phyloP scores from a whole-genome alignment of 805 yeast genomes.

The Ogataea saltuana region DNA sequence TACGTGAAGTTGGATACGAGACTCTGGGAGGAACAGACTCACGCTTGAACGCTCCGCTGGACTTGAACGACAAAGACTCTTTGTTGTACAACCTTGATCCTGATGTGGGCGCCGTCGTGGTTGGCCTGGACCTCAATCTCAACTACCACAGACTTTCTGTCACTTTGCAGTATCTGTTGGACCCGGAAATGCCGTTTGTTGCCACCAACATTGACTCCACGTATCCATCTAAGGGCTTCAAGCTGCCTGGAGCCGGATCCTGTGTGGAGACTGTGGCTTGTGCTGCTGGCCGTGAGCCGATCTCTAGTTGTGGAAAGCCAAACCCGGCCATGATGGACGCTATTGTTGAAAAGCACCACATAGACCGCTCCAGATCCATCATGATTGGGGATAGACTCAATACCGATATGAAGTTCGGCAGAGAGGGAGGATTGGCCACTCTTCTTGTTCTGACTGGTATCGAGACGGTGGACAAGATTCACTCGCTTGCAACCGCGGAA shows the following conservation, averaged over 20 bases:
- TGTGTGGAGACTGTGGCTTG: constrained; percentile 73
- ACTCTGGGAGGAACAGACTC: constrained; percentile 86
- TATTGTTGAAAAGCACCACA: constrained; percentile 63
- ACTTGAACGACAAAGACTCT: constrained; percentile 57
- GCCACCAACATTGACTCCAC: constrained; percentile 97
- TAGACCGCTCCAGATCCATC: constrained; percentile 61
- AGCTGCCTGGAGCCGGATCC: constrained; percentile 95
- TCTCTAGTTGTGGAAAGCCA: constrained; percentile 87
- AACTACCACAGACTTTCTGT: constrained; percentile 81
- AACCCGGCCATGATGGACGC: constrained; percentile 87
- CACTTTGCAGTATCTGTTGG: constrained; percentile 76
- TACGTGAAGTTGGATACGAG: constrained; percentile 68
- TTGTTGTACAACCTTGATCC: constrained; percentile 64
- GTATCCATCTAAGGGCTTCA: constrained; percentile 82
- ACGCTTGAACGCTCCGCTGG: constrained; percentile 50
- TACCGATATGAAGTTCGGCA: constrained; percentile 93
- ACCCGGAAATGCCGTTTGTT: constrained; percentile 67
- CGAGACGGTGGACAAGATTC: constrained; percentile 69
- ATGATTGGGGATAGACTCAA: constrained; percentile 97
- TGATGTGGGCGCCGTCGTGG: constrained; percentile 81
- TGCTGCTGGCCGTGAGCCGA: constrained; percentile 80
- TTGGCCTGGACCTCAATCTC: constrained; percentile 76
- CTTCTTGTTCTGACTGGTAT: constrained; percentile 89
- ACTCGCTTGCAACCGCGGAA: constrained; percentile 38
- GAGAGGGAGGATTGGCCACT: constrained; percentile 83